Base-by-base conservation (phyloP, 345 rosid species). In the Melaleuca alternifolia region DNA sequence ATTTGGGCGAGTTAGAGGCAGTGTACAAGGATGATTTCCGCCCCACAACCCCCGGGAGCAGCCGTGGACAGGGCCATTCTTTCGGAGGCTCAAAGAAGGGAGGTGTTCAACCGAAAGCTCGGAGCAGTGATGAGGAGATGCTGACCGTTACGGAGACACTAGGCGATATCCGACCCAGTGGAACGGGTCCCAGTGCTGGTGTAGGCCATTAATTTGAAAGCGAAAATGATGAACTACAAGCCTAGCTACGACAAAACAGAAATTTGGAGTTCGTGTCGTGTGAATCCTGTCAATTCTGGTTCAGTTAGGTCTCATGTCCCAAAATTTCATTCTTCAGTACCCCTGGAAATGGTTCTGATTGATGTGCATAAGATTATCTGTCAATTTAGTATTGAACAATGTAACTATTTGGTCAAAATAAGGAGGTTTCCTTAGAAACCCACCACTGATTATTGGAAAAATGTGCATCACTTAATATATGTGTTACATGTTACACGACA, bases 171-270 rank as follows among this genome's bases (percentile, higher is more conserved):
- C 85, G 89, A 50, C 92, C 96, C n/a, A 93, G 92, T 3, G 61
- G 85, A 57, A 95, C 94, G 2, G 92, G 93, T 23, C 93, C 90
- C 85, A 93, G 94, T 87, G 94, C 93, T 3, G 95, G 93, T 3
- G 83, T 91, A 51, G 94, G 94, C 62, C 95, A 94, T 89, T 85
- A 85, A 82, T 46, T 44, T 71, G n/a, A 15, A 57, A 54, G 86
- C 86, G 82, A 82, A 85, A 89, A 84, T 51, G 83, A 84, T 24
- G 91, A 89, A 76, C 89, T 88, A 61, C 90, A 87, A 83, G 82
- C 88, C 46, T 94, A 91, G 87, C 51, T 53, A 20, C 30, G 6
- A 65, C 79, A 65, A 65, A 65, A 16, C 8, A 33, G 37, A 65
- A 33, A 16, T 6, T 33, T 18, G 79, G 48, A 16, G 79, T 65